phyloP scores from a whole-genome alignment of 1,284 basidiomycete genomes.

The Rhodotorula sp. region DNA sequence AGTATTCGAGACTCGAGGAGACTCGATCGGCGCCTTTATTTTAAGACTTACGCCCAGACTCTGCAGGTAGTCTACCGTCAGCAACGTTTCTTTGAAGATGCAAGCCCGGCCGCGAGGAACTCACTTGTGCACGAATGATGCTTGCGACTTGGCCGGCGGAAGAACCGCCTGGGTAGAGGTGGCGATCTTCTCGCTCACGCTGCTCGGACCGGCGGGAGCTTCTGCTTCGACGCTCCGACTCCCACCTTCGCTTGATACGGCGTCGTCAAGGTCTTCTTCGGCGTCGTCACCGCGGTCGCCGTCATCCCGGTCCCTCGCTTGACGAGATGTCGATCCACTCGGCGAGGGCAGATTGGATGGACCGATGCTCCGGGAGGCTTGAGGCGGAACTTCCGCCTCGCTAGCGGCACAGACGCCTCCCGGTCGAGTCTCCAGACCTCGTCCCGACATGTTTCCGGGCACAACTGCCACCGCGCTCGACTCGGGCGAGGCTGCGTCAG shows the following conservation, averaged over 20 bases:
- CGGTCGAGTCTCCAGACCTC: too few species aligned
- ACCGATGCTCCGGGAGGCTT: not conserved
- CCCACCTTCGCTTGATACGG: not conserved
- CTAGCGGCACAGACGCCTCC: too few species aligned
- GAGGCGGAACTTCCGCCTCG: too few species aligned
- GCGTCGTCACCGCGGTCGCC: not conserved
- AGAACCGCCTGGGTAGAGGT: not conserved
- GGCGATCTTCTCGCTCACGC: not conserved
- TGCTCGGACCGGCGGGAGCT: not conserved
- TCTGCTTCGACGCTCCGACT: not conserved
- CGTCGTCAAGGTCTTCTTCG: not conserved
- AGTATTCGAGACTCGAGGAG: not conserved
- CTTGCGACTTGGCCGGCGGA: not conserved
- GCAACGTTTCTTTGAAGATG: not conserved
- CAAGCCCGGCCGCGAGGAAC: not conserved
- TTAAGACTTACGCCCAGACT: not conserved
- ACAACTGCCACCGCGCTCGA: too few species aligned
- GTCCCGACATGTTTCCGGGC: too few species aligned
- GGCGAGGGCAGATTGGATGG: not conserved
- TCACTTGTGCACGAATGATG: slow-evolving; percentile 1
- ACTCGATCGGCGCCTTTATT: not conserved
- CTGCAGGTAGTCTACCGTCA: not conserved
- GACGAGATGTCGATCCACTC: not conserved
- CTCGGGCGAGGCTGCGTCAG: too few species aligned
- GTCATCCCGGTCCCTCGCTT: not conserved